Percentiles rank a stretch among this genome's conserved stretches.
Conservation (phyloP, 441 rosid species). For the Brassica balearica region DNA sequence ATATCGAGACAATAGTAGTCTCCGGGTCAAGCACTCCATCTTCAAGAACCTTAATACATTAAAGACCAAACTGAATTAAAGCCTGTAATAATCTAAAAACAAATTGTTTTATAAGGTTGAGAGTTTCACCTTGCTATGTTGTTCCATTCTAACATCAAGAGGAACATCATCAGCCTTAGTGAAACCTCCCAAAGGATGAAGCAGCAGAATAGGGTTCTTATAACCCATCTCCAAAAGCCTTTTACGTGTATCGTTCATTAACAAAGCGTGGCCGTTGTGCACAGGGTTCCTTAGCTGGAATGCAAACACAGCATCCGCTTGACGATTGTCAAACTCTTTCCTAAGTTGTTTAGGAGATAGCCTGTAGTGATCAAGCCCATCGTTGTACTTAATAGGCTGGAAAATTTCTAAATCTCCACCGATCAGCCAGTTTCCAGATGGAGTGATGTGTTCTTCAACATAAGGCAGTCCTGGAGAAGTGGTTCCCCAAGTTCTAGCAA, state of each 20-base stretch:
- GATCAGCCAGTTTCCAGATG: constrained; percentile 88
- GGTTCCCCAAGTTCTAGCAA: constrained; percentile 94
- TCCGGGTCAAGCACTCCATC: constrained; percentile 89
- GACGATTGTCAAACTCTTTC: constrained; percentile 73
- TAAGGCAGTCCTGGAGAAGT: constrained; percentile 91
- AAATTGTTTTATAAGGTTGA: no score
- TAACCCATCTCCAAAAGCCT: constrained; percentile 87
- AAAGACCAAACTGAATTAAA: no score
- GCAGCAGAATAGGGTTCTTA: constrained; percentile 85
- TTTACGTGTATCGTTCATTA: constrained; percentile 88
- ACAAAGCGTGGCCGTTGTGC: constrained; percentile 90
- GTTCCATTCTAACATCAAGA: constrained; percentile 92
- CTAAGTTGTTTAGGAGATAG: constrained; percentile 85
- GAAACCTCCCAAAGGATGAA: constrained; percentile 96
- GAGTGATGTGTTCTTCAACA: constrained; percentile 69
- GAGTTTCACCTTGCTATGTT: constrained; percentile 75
- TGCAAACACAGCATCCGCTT: constrained; percentile 95
- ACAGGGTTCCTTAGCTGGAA: constrained; percentile 93
- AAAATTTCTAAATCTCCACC: constrained; percentile 93
- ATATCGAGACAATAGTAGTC: constrained; percentile 85
- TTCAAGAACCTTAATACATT: constrained; percentile 69
- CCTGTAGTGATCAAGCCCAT: constrained; percentile 94
- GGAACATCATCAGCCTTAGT: constrained; percentile 95
- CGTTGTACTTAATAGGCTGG: constrained; percentile 77
- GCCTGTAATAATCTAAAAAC: no score